Evolutionary conservation across 2,329 filamentous ascomycete species (phyloP).

Genomic region (Aspergillus brunneoviolaceus): DNA sequence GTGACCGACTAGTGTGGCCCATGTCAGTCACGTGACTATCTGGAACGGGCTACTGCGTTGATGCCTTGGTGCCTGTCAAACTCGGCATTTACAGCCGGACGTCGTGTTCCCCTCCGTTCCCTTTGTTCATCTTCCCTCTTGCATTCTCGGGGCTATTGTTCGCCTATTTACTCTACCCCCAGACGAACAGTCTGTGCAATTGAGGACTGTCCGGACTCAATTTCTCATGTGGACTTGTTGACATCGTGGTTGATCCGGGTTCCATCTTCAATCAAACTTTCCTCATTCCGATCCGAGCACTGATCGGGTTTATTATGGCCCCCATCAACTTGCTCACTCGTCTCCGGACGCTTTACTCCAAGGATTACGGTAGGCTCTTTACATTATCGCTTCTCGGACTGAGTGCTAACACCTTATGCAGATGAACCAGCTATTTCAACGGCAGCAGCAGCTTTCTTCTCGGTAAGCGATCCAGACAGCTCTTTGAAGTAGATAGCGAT

Average conservation of each 20-base stretch:
- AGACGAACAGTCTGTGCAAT: not conserved
- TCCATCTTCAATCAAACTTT: not conserved
- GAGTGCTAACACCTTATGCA: conserved; percentile 18
- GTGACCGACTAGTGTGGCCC: not conserved
- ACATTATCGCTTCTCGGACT: not conserved
- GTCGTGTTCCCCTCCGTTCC: conserved; percentile 6
- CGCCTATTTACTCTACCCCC: not conserved
- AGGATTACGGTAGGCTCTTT: conserved; percentile 28
- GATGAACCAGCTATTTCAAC: conserved; percentile 40
- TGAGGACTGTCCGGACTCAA: not conserved
- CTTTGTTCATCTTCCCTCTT: conserved; percentile 4
- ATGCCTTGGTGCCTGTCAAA: conserved; percentile 8
- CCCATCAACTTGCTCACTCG: conserved; percentile 33
- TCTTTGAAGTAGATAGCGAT: not conserved
- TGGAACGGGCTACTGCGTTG: not conserved
- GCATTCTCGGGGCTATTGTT: not conserved
- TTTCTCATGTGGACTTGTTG: not conserved
- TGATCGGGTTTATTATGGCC: conserved; percentile 27
- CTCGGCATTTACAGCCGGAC: conserved; percentile 9
- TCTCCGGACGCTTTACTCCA: conserved; percentile 34
- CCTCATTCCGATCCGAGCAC: conserved; percentile 1
- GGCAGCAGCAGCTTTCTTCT: conserved; percentile 38
- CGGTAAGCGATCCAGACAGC: conserved; percentile 31
- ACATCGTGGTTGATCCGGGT: not conserved
- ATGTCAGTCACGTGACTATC: not conserved